These are phyloP conservation scores for Lipomyces japonicus DNA, from an alignment of 805 yeast genomes.

Conservation along the genomic window DNA sequence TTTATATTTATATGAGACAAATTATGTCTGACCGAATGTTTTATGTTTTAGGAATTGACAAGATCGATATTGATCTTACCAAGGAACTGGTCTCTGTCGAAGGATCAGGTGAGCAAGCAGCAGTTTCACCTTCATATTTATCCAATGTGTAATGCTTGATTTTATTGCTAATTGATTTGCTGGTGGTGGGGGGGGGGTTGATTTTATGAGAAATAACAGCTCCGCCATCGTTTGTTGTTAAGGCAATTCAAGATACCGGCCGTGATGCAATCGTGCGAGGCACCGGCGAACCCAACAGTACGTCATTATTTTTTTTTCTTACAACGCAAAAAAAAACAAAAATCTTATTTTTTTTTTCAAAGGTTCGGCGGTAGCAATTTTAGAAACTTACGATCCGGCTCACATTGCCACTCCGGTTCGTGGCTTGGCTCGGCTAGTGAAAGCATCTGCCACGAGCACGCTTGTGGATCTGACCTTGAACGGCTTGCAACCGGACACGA, in stretches of 20 bases:
- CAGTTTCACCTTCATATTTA: too few relatives aligned
- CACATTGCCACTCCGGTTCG: constrained; percentile 59
- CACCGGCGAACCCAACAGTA: constrained; percentile 67
- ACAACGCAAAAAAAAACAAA: not conserved
- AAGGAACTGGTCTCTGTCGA: constrained; percentile 61
- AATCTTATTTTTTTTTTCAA: constrained; percentile 32
- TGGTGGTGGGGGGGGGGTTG: not conserved
- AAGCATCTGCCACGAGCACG: constrained; percentile 51
- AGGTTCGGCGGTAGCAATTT: constrained; percentile 79
- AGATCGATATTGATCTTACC: constrained; percentile 54
- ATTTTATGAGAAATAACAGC: constrained; percentile 31
- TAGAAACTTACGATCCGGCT: constrained; percentile 62
- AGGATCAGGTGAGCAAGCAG: constrained; percentile 45
- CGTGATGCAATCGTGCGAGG: constrained; percentile 91
- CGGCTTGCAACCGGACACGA: constrained; percentile 59
- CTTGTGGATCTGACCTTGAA: constrained; percentile 75
- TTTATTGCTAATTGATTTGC: not conserved
- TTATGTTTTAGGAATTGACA: constrained; percentile 43
- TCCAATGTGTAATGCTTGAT: not conserved
- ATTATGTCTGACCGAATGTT: not conserved
- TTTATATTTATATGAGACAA: too few relatives aligned
- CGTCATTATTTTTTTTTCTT: not conserved
- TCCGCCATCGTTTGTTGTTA: constrained; percentile 73
- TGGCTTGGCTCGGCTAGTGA: constrained; percentile 83
- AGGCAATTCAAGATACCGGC: constrained; percentile 67